Conservation (phyloP, 192 early-diverging fungal genomes). For the Physocladia obscura region DNA sequence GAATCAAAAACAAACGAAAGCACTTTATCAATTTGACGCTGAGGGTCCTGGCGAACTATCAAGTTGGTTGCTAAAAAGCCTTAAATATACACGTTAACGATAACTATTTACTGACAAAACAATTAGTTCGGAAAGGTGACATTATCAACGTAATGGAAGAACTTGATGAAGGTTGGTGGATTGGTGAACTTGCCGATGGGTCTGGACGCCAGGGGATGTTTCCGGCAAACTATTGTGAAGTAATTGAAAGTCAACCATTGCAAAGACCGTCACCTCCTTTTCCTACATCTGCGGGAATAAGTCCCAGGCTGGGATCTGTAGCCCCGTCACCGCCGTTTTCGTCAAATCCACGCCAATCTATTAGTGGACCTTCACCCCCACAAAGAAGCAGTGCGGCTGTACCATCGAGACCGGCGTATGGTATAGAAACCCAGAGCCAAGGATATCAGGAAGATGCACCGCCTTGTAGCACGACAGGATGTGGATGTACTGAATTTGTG, state of each 20-base stretch:
- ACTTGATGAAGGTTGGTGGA: conserved; percentile 95
- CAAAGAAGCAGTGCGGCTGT: not conserved
- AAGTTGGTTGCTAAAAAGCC: conserved; percentile 35
- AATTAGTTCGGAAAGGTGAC: conserved; percentile 73
- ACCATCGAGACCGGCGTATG: conserved; percentile 4
- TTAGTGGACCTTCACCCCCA: too few relatives aligned
- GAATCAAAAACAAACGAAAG: conserved; percentile 60
- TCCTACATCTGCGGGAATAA: not conserved
- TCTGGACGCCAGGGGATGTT: conserved; percentile 80
- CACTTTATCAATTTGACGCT: conserved; percentile 79
- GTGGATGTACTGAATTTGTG: conserved; percentile 73
- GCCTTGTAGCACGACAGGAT: conserved; percentile 49
- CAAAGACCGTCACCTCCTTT: not conserved
- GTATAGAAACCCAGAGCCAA: not conserved
- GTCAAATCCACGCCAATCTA: too few relatives aligned
- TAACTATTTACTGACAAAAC: too few relatives aligned
- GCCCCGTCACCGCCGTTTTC: not conserved
- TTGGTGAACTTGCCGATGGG: conserved; percentile 74
- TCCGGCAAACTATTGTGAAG: conserved; percentile 87
- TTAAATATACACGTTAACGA: too few relatives aligned
- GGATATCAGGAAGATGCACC: conserved; percentile 24
- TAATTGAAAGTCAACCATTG: conserved; percentile 5
- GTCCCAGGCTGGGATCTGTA: not conserved
- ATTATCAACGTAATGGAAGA: conserved; percentile 81
- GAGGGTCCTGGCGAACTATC: conserved; percentile 76